phyloP scores from a whole-genome alignment of 306 rosid species.

The Quercus engelmannii region DNA sequence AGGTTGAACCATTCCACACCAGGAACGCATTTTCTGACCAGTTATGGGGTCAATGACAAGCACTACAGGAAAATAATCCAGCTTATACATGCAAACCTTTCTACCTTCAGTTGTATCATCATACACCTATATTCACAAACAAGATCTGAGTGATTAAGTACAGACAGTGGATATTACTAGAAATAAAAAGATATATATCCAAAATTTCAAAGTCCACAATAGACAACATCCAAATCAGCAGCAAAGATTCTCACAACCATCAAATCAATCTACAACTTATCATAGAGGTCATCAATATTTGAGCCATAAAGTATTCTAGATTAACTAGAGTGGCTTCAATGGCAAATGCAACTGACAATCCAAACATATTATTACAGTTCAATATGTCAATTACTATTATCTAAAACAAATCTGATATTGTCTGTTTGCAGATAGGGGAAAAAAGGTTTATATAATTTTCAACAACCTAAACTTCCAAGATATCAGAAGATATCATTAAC shows the following conservation, averaged over 20 bases:
- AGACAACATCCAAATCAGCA: conserved; percentile 1
- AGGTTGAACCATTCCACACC: conserved; percentile 96
- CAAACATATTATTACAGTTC: too few species aligned
- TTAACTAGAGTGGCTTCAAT: neutral
- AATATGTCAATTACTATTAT: too few species aligned
- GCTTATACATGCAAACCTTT: conserved; percentile 86
- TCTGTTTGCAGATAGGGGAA: too few species aligned
- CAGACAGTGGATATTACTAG: neutral
- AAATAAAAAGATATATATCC: neutral
- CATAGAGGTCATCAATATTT: neutral
- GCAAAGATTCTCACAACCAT: conserved; percentile 8
- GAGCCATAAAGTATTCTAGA: neutral
- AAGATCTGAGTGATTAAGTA: neutral
- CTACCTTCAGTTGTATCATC: conserved; percentile 97
- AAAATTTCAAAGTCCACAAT: neutral
- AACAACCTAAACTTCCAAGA: too few species aligned
- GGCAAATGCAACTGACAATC: neutral
- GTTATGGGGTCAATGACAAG: conserved; percentile 94
- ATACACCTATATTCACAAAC: conserved; percentile 51
- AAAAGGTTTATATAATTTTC: too few species aligned
- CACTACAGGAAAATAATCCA: conserved; percentile 81
- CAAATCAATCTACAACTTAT: neutral
- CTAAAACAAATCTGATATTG: too few species aligned
- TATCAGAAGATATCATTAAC: neutral
- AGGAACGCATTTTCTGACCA: conserved; percentile 87